phyloP scores from a whole-genome alignment of 1,139 yeast genomes.

The Saccharomyces hybrid region DNA sequence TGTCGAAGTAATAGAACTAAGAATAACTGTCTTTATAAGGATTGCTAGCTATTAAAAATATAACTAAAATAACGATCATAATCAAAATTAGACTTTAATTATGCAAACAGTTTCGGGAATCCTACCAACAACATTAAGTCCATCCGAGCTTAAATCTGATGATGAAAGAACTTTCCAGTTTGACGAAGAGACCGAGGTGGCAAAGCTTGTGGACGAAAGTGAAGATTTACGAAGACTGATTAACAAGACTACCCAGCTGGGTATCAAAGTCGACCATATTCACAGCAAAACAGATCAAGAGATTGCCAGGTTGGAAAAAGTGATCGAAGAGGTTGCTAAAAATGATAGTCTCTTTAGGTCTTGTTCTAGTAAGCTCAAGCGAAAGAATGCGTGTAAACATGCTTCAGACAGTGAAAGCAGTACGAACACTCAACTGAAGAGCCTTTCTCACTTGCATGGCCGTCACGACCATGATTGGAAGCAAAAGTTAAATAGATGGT shows the following conservation, averaged over 20 bases:
- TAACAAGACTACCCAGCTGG: neutral
- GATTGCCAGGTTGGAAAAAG: slow-evolving; percentile 6
- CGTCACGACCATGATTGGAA: neutral
- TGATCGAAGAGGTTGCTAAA: slow-evolving; percentile 4
- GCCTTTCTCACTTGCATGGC: neutral
- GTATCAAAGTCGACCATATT: neutral
- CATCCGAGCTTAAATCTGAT: neutral
- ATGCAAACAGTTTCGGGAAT: neutral
- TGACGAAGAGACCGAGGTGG: neutral
- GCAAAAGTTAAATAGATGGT: neutral
- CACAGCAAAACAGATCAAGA: slow-evolving; percentile 3
- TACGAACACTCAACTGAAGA: neutral
- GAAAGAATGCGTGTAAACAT: neutral
- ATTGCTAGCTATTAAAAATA: neutral
- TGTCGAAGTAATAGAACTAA: neutral
- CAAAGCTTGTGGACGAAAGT: neutral
- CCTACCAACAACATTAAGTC: neutral
- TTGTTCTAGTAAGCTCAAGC: neutral
- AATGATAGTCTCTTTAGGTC: neutral
- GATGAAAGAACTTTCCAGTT: neutral
- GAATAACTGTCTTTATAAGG: neutral
- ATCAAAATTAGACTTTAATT: neutral
- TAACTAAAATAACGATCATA: neutral
- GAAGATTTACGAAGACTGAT: neutral
- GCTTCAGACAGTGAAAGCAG: neutral